These are phyloP conservation scores for Pleurotus citrinopileatus DNA, from an alignment of 768 basidiomycete species.

Conservation along the genomic window DNA sequence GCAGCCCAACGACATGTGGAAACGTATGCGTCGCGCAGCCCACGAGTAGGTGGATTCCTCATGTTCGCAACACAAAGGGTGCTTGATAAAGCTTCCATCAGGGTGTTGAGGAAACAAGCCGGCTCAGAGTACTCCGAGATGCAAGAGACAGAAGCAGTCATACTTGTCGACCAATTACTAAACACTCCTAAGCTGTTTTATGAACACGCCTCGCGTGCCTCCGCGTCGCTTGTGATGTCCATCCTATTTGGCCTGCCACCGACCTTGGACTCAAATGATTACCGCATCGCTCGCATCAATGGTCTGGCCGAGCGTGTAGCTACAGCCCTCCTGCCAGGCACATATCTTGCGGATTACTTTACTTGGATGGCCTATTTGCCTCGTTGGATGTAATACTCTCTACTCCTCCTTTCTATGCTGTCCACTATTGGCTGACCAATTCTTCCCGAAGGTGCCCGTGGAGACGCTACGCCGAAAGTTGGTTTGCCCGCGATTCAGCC, in stretches of 20 bases:
- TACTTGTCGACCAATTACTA: not conserved
- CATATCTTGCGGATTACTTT: conserved; percentile 30
- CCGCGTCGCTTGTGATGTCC: conserved; percentile 10
- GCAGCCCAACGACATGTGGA: conserved; percentile 14
- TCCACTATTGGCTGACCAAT: not conserved
- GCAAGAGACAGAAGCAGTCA: not conserved
- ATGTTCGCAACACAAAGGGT: no score
- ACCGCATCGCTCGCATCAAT: not conserved
- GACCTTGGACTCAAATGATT: not conserved
- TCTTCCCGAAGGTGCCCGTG: conserved; percentile 13
- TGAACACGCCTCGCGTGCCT: conserved; percentile 18
- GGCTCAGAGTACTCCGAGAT: not conserved
- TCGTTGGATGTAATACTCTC: conserved; percentile 17
- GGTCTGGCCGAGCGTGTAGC: not conserved
- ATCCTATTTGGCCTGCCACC: conserved; percentile 12
- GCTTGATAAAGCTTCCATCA: not conserved
- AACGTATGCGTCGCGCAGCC: conserved; percentile 24
- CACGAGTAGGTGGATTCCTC: conserved; percentile 17
- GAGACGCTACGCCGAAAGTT: conserved; percentile 23
- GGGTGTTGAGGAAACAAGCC: not conserved
- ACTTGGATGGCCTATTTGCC: conserved; percentile 28
- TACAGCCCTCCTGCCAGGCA: conserved; percentile 27
- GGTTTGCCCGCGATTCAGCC: conserved; percentile 17
- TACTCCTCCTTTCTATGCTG: not conserved
- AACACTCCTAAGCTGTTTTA: not conserved